Conservation (phyloP, 495 filamentous ascomycete genomes). For the Choiromyces venosus region DNA sequence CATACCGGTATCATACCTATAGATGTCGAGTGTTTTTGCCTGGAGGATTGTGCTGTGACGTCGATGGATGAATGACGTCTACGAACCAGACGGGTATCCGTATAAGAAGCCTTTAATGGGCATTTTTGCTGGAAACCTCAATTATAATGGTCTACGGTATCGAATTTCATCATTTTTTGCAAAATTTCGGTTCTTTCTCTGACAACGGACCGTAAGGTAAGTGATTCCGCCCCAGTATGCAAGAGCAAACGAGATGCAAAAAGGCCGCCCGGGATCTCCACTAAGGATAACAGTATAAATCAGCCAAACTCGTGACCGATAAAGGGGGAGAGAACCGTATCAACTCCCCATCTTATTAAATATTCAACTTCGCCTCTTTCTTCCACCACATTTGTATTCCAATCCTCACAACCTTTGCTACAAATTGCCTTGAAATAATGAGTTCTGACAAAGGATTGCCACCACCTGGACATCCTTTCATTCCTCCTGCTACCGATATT, state of each 20-base stretch:
- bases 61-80: background rate
- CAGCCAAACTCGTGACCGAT: background rate
- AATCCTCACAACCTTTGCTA: background rate
- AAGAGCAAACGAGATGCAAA: background rate
- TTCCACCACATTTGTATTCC: background rate
- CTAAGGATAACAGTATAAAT: background rate
- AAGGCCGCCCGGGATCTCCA: background rate
- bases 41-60: background rate
- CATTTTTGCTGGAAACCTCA: background rate
- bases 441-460: background rate
- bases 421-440: background rate
- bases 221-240: background rate
- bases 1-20: background rate
- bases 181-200: background rate
- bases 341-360: background rate
- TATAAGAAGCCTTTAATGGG: background rate
- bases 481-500: background rate
- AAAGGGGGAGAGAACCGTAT: background rate
- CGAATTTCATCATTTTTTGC: background rate
- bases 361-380: background rate
- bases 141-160: background rate
- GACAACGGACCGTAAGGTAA: background rate
- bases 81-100: background rate
- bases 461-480: background rate
- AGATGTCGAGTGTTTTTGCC: background rate